phyloP scores from a whole-genome alignment of 805 yeast species.

The Candida parachauliodes region DNA sequence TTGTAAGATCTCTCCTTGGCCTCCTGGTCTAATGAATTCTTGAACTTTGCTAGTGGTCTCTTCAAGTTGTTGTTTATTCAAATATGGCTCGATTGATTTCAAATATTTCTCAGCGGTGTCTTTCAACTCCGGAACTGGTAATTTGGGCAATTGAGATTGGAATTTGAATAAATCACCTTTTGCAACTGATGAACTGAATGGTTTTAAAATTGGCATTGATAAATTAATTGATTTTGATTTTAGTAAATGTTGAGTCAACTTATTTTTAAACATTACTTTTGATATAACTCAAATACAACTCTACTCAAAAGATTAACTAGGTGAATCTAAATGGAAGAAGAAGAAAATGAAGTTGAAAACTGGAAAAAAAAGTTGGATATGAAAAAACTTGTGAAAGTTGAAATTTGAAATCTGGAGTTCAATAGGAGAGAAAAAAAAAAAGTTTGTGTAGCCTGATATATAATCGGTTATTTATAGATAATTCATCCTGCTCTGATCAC shows the following conservation, averaged over 20 bases:
- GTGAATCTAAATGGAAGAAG: background rate
- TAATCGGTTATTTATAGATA: too few relatives aligned
- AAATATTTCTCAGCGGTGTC: conserved; percentile 70
- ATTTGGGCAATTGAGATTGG: conserved; percentile 71
- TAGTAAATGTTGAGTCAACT: conserved; percentile 5
- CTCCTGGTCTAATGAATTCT: conserved; percentile 52
- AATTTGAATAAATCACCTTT: conserved; percentile 69
- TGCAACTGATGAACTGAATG: conserved; percentile 24
- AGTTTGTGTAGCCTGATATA: background rate
- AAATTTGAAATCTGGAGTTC: conserved; percentile 2
- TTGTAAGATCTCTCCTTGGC: conserved; percentile 68
- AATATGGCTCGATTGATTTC: conserved; percentile 67
- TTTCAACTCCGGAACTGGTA: conserved; percentile 82
- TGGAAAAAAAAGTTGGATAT: background rate
- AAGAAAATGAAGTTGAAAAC: background rate
- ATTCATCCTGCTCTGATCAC: too few relatives aligned
- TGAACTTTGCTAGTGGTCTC: conserved; percentile 54
- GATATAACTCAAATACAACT: background rate
- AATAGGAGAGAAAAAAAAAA: background rate
- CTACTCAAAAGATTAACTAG: background rate
- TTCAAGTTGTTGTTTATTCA: conserved; percentile 47
- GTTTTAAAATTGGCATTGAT: conserved; percentile 17
- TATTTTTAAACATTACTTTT: conserved; percentile 7
- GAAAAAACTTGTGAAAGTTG: background rate
- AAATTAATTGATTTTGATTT: background rate